Evolutionary conservation across 805 yeast genomes (phyloP), one percentile per base, ranked within the genome.

Genomic region (Zygoascus flipseniorum): DNA sequence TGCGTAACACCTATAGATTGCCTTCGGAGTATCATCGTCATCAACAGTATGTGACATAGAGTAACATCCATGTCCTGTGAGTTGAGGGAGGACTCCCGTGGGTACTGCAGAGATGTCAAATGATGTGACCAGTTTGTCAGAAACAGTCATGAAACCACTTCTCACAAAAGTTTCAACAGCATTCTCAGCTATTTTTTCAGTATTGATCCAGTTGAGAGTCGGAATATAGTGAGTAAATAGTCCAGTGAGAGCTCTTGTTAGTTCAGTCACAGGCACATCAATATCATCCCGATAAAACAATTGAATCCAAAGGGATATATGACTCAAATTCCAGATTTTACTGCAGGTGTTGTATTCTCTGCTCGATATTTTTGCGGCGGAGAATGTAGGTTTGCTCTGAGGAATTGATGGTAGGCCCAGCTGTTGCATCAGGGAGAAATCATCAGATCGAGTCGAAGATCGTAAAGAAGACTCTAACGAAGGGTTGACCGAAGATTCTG

Each of bases 21-120:
- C 26, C 3, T 20, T 26, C 19, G 10, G 18, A 10, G 47, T 31
- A 26, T 43, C 49, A 2, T 43, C 52, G 5, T 48, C 55, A n/a
- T 51, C 54, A 3, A 19, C 47, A n/a, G 48, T 43, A 28, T 58
- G 63, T 26, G 49, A 50, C 10, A 23, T 47, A 2, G 71, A 54
- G 48, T 68, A 69, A 56, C 72, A 69, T 1, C 73, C 72, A 45
- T 51, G 45, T n/a, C 70, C 68, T 11, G 69, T 55, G 8, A 69
- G 54, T 8, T 55, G 49, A 2, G 73, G 66, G 16, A 70, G 43
- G 16, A 70, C 73, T 1, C 74, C 74, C 0, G 63, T 51, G 13
- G 48, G 49, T 5, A 28, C 41, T 41, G 37, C 35, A 13, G 32
- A n/a, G 5, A 31, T 6, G 31, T 43, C 23, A 23, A 32, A 26